phyloP scores from a whole-genome alignment of 78 protist genomes.

The Creolimax fragrantissima region DNA sequence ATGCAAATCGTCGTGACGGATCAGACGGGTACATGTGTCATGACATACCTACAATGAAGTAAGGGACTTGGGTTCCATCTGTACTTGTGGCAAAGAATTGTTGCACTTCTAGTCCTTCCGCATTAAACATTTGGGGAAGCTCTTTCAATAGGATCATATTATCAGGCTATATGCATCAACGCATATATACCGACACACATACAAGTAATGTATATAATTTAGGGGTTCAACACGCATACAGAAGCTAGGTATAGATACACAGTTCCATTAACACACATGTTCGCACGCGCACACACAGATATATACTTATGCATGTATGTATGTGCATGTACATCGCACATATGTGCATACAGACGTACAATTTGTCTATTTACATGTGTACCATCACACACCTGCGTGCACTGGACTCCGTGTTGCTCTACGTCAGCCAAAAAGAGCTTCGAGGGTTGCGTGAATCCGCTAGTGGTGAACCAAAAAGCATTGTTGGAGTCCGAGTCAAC shows the following conservation, averaged over 20 bases:
- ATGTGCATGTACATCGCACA: background rate
- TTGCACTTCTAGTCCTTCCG: background rate
- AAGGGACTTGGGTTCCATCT: conserved; percentile 83
- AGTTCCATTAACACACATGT: background rate
- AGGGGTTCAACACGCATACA: background rate
- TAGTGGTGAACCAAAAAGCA: background rate
- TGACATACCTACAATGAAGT: conserved; percentile 67
- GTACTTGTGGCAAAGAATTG: conserved; percentile 69
- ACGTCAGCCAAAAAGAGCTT: background rate
- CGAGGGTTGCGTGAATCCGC: background rate
- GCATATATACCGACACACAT: background rate
- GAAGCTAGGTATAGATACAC: no score
- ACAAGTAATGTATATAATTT: background rate
- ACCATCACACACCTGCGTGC: background rate
- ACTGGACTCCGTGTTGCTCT: background rate
- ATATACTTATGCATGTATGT: background rate
- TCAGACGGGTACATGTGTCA: no score
- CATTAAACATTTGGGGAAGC: background rate
- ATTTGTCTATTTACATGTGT: background rate
- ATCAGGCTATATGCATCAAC: background rate
- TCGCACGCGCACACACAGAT: background rate
- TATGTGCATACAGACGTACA: background rate
- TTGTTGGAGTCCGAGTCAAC: background rate
- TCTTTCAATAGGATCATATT: background rate
- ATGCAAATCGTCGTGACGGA: no score